A percentile compares a stretch with the other conserved stretches of the same genome.
phyloP scores from a whole-genome alignment of 2,329 filamentous ascomycete genomes.

The Pestalotiopsis sp. region DNA sequence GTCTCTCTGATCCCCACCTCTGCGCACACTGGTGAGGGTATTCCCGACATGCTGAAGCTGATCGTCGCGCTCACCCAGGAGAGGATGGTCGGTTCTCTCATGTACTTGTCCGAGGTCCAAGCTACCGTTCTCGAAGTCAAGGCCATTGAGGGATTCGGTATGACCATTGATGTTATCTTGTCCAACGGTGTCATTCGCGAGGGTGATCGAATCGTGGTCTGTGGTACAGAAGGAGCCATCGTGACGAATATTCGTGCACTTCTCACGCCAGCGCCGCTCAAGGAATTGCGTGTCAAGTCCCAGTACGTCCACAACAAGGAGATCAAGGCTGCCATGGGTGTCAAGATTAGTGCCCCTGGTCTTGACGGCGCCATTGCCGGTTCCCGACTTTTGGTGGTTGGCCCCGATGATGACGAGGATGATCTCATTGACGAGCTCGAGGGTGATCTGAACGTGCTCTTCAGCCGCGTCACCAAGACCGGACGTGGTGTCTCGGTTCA shows the following conservation, averaged over 20 bases:
- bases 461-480: slow-evolving; percentile 88
- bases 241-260: slow-evolving; percentile 93
- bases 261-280: slow-evolving; percentile 88
- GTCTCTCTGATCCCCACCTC: slow-evolving; percentile 98
- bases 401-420: slow-evolving; percentile 93
- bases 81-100: slow-evolving; percentile 93
- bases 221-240: slow-evolving; percentile 95
- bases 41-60: slow-evolving; percentile 97
- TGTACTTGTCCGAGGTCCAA: slow-evolving; percentile 98
- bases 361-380: slow-evolving; percentile 96
- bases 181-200: slow-evolving; percentile 95
- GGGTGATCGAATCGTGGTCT: slow-evolving; percentile 92
- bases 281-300: slow-evolving; percentile 93
- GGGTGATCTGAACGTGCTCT: slow-evolving; percentile 86
- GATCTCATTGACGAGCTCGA: slow-evolving; percentile 97
- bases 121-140: slow-evolving; percentile 98
- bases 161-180: slow-evolving; percentile 95
- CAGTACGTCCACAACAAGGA: slow-evolving; percentile 99
- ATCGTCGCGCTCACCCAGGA: slow-evolving; percentile 91
- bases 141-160: slow-evolving; percentile 97
- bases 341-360: slow-evolving; percentile 97
- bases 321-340: slow-evolving; percentile 96
- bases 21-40: slow-evolving; percentile 97
- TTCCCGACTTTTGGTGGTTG: slow-evolving; percentile 90
- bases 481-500: slow-evolving; percentile 96